These are phyloP conservation scores for Nowakowskiella sp. DNA, from an alignment of 192 early-diverging fungal genomes.

Conservation along the genomic window DNA sequence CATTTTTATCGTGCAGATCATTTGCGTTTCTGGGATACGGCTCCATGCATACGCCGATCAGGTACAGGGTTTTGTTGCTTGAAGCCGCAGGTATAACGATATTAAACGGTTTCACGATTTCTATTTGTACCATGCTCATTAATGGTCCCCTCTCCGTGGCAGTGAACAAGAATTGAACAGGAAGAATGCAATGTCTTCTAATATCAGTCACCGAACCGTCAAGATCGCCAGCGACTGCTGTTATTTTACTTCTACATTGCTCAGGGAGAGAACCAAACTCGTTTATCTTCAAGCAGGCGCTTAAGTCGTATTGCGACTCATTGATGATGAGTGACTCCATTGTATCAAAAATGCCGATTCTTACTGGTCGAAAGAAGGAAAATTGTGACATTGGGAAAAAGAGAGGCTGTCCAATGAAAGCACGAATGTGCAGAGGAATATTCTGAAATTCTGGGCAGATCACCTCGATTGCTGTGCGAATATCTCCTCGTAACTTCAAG, in stretches of 20 bases:
- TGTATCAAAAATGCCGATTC: conserved; percentile 19
- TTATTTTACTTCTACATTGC: background rate
- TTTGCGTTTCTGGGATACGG: conserved; percentile 34
- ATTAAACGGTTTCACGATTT: conserved; percentile 26
- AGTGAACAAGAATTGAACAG: conserved; percentile 38
- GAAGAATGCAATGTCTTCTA: conserved; percentile 24
- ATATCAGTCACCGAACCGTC: conserved; percentile 16
- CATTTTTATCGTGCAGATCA: conserved; percentile 40
- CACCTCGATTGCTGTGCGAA: conserved; percentile 43
- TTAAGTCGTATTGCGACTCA: conserved; percentile 52
- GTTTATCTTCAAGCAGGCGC: too few relatives aligned
- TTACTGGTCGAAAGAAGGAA: conserved; percentile 44
- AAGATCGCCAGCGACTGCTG: conserved; percentile 19
- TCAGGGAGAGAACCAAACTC: too few relatives aligned
- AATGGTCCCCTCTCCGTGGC: conserved; percentile 31
- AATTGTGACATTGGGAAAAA: conserved; percentile 47
- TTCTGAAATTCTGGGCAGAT: conserved; percentile 58
- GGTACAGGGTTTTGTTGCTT: conserved; percentile 19
- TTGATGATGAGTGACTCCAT: conserved; percentile 36
- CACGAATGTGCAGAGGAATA: conserved; percentile 39
- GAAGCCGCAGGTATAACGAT: conserved; percentile 18
- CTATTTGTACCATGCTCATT: conserved; percentile 25
- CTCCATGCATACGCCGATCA: conserved; percentile 52
- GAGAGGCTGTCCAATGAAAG: conserved; percentile 46
- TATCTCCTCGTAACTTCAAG: conserved; percentile 21